Evolutionary conservation across 1,284 basidiomycete species (phyloP).

Genomic region (Rhodofomes roseus): DNA sequence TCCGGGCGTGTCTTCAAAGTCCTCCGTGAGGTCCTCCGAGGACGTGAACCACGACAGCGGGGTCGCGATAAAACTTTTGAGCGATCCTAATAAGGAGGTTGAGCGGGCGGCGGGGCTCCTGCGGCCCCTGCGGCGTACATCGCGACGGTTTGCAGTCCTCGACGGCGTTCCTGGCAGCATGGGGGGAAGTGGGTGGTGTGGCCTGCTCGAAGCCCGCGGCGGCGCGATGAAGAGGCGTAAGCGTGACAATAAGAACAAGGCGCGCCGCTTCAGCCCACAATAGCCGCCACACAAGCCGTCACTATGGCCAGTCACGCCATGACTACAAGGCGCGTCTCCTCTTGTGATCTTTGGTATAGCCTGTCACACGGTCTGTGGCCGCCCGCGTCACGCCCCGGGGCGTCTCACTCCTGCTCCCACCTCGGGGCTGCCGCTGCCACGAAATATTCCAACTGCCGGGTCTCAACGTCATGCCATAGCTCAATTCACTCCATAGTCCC

Average conservation of each 20-base stretch:
- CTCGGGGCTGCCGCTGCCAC: too few relatives aligned
- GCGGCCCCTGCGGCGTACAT: not conserved
- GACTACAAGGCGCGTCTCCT: not conserved
- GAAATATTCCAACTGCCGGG: too few relatives aligned
- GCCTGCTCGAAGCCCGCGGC: not conserved
- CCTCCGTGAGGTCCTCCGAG: conserved; percentile 14
- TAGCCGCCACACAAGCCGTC: not conserved
- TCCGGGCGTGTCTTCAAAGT: conserved; percentile 19
- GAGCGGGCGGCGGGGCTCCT: conserved; percentile 14
- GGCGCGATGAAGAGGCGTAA: not conserved
- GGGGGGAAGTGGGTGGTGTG: not conserved
- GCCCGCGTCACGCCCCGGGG: too few relatives aligned
- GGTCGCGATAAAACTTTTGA: conserved; percentile 28
- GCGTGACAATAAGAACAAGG: not conserved
- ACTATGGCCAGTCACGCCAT: not conserved
- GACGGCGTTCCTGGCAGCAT: not conserved
- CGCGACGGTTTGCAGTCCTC: not conserved
- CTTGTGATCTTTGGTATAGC: not conserved
- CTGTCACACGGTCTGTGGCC: not conserved
- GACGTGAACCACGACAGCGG: conserved; percentile 25
- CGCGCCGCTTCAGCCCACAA: not conserved
- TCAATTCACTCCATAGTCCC: too few relatives aligned
- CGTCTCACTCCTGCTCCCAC: too few relatives aligned
- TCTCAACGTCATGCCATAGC: too few relatives aligned
- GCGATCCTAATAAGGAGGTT: conserved; percentile 24